Evolutionary conservation across 2,329 filamentous ascomycete species (phyloP).

Genomic region (Aureobasidium sp.): DNA sequence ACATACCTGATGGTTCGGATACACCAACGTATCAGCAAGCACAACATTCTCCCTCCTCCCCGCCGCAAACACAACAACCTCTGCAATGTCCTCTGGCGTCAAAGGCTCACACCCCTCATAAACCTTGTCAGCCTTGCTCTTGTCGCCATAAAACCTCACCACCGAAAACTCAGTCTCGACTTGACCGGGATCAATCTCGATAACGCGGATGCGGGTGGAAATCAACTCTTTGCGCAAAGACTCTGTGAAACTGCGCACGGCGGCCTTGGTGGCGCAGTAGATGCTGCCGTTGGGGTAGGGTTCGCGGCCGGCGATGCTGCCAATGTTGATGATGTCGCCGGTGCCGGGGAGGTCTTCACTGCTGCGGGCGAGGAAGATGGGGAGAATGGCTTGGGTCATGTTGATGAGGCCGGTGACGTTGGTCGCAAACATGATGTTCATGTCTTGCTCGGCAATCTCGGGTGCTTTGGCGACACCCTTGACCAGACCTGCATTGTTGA

Average conservation of each 20-base stretch:
- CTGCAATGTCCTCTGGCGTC: slow-evolving; percentile 84
- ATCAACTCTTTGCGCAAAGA: slow-evolving; percentile 77
- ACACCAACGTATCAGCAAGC: slow-evolving; percentile 78
- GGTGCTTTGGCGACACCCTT: slow-evolving; percentile 82
- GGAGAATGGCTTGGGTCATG: slow-evolving; percentile 87
- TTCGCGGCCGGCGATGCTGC: slow-evolving; percentile 84
- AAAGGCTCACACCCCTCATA: slow-evolving; percentile 80
- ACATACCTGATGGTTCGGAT: slow-evolving; percentile 80
- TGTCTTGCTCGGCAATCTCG: slow-evolving; percentile 73
- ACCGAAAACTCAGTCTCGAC: slow-evolving; percentile 92
- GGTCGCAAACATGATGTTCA: slow-evolving; percentile 80
- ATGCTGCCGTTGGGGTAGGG: slow-evolving; percentile 79
- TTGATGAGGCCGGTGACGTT: slow-evolving; percentile 94
- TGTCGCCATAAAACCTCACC: slow-evolving; percentile 82
- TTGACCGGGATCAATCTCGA: slow-evolving; percentile 85
- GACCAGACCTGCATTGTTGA: slow-evolving; percentile 96
- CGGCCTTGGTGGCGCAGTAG: slow-evolving; percentile 90
- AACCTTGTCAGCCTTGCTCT: slow-evolving; percentile 80
- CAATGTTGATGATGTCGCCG: slow-evolving; percentile 94
- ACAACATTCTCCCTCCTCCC: slow-evolving; percentile 85
- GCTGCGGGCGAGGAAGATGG: slow-evolving; percentile 63
- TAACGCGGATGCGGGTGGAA: slow-evolving; percentile 70
- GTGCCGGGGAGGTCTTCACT: slow-evolving; percentile 55
- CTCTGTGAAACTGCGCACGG: slow-evolving; percentile 78
- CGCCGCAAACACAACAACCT: slow-evolving; percentile 79